These are phyloP conservation scores for Oryza nivara DNA, from an alignment of 176 grass and related monocot species.

Conservation along the genomic window DNA sequence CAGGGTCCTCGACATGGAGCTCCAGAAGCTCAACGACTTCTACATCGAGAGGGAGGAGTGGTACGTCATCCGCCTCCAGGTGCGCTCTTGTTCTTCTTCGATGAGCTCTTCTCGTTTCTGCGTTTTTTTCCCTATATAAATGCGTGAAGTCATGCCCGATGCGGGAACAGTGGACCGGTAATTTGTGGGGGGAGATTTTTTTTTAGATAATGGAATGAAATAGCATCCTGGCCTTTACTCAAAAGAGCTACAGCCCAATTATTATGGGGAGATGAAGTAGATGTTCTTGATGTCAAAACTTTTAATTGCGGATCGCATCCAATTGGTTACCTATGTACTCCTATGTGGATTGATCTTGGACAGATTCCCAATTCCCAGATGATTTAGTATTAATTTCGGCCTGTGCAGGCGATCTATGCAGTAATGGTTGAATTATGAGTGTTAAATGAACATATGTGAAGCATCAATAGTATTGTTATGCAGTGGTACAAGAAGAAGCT, in stretches of 20 bases:
- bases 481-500: background rate
- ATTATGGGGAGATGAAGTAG: background rate
- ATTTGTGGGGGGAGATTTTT: background rate
- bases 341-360: background rate
- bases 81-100: constrained; percentile 2
- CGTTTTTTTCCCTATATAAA: background rate
- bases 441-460: background rate
- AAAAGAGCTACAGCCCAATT: too few relatives aligned
- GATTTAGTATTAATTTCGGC: background rate
- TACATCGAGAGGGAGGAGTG: constrained; percentile 97
- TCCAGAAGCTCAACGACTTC: constrained; percentile 95
- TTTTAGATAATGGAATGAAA: too few relatives aligned
- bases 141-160: background rate
- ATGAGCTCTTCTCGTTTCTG: background rate
- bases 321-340: background rate
- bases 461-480: background rate
- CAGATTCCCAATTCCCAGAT: background rate
- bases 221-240: too few relatives aligned
- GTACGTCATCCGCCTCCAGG: constrained; percentile 96
- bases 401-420: background rate
- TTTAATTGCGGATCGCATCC: background rate
- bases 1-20: constrained; percentile 74
- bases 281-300: background rate
- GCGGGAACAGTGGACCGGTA: background rate
- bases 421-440: background rate